Conservation (phyloP, 495 filamentous ascomycete species). For the Hypoxylon rickii region DNA sequence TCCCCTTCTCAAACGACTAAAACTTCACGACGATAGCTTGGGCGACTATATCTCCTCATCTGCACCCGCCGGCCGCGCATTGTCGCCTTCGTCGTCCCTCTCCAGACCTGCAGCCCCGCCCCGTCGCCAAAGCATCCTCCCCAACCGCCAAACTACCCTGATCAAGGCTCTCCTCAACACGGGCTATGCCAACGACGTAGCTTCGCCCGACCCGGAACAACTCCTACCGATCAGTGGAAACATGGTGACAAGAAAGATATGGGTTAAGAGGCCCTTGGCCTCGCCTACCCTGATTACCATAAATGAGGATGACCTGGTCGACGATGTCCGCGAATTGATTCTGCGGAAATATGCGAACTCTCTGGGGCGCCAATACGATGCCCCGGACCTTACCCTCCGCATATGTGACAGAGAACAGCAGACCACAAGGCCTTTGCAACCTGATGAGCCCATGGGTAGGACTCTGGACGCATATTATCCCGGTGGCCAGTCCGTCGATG, state of each 20-base stretch:
- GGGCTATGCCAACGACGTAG: slow-evolving; percentile 39
- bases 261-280: slow-evolving; percentile 84
- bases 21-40: slow-evolving; percentile 5
- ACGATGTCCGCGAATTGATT: slow-evolving; percentile 92
- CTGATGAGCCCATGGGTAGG: slow-evolving; percentile 81
- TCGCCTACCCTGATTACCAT: slow-evolving; percentile 88
- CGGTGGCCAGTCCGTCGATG: slow-evolving; percentile 85
- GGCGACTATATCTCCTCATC: slow-evolving; percentile 9
- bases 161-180: slow-evolving; percentile 53
- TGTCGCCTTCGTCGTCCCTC: slow-evolving; percentile 27
- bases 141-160: slow-evolving; percentile 51
- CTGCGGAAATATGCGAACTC: slow-evolving; percentile 93
- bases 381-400: slow-evolving; percentile 82
- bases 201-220: slow-evolving; percentile 39
- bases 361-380: slow-evolving; percentile 82
- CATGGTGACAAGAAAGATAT: slow-evolving; percentile 82
- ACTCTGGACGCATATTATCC: slow-evolving; percentile 86
- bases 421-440: slow-evolving; percentile 72
- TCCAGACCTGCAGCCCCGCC: slow-evolving; percentile 36
- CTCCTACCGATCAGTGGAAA: slow-evolving; percentile 46
- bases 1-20: slow-evolving; percentile 3
- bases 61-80: slow-evolving; percentile 7
- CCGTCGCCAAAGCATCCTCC: slow-evolving; percentile 53
- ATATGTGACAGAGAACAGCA: slow-evolving; percentile 91
- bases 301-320: slow-evolving; percentile 86